These are phyloP conservation scores for Cutaneotrichosporon dermatis DNA, from an alignment of 1,284 basidiomycete genomes.

Conservation along the genomic window DNA sequence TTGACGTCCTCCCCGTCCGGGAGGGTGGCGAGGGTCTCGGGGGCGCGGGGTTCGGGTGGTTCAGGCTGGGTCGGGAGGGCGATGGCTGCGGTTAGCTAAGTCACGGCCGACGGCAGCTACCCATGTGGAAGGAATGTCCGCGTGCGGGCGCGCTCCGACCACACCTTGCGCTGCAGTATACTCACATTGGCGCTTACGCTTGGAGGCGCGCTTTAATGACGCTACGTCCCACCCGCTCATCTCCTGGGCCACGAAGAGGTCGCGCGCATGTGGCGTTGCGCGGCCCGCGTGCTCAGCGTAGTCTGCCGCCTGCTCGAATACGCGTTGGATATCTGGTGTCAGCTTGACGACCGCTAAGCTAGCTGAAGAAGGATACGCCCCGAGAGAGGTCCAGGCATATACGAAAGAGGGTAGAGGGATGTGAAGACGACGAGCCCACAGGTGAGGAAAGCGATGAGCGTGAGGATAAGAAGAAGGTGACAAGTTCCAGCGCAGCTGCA, in stretches of 20 bases:
- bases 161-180: neutral
- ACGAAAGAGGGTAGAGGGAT: too few species aligned
- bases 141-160: neutral
- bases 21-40: constrained; percentile 8
- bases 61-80: constrained; percentile 1
- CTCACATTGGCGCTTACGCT: constrained; percentile 28
- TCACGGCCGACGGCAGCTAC: too few species aligned
- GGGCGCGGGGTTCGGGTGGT: constrained; percentile 5
- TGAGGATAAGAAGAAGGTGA: too few species aligned
- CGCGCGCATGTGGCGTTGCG: constrained; percentile 23
- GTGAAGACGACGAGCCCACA: too few species aligned
- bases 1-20: constrained; percentile 14
- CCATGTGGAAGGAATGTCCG: too few species aligned
- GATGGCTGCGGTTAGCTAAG: constrained; percentile 5
- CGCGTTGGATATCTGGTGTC: constrained; percentile 34
- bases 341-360: neutral
- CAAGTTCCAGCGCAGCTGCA: too few species aligned
- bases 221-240: constrained; percentile 20
- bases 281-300: constrained; percentile 33
- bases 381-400: too few species aligned
- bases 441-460: too few species aligned
- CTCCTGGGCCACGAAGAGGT: constrained; percentile 32
- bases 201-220: constrained; percentile 27
- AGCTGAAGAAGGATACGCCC: too few species aligned
- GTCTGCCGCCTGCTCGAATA: constrained; percentile 29